A percentile compares a stretch with the other conserved stretches of the same genome.
Conservation (phyloP, 2,329 filamentous ascomycete species). For the Chrysoporthe austroafricana region DNA sequence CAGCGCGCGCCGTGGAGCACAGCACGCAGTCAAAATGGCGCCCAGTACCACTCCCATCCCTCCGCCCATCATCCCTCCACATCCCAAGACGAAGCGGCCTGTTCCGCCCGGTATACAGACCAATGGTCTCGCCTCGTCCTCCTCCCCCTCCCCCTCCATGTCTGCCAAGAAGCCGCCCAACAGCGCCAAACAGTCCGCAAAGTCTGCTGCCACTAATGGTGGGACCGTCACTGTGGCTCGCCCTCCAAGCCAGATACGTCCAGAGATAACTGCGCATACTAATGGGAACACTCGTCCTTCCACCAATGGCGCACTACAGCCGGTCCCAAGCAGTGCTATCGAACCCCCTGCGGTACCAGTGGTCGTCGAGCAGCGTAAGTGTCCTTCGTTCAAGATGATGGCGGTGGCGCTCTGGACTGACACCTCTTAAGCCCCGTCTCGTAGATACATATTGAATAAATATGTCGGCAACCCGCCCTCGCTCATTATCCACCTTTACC, state of each 20-base stretch:
- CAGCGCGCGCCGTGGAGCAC: constrained; percentile 18
- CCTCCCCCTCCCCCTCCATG: constrained; percentile 63
- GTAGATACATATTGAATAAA: constrained; percentile 45
- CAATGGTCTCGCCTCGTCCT: constrained; percentile 62
- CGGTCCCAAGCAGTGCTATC: constrained; percentile 15
- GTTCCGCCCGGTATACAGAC: constrained; percentile 68
- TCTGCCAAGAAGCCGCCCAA: constrained; percentile 57
- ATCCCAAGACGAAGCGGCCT: constrained; percentile 68
- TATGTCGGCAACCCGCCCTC: constrained; percentile 71
- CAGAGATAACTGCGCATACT: constrained; percentile 46
- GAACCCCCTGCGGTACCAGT: constrained; percentile 23
- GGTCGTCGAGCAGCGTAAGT: constrained; percentile 49
- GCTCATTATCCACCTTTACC: constrained; percentile 82
- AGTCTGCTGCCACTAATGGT: constrained; percentile 45
- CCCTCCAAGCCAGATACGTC: constrained; percentile 60
- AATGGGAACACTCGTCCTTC: constrained; percentile 22
- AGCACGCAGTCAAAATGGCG: constrained; percentile 48
- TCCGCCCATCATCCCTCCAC: constrained; percentile 45
- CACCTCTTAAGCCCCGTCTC: constrained; percentile 19
- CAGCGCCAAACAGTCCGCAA: constrained; percentile 55
- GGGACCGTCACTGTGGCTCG: constrained; percentile 54
- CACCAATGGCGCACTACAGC: constrained; percentile 23
- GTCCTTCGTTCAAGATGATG: not conserved
- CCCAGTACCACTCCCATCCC: constrained; percentile 55
- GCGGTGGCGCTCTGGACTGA: constrained; percentile 13